phyloP scores from a whole-genome alignment of 108 stramenopile species.

The Cyclotella cryptica region DNA sequence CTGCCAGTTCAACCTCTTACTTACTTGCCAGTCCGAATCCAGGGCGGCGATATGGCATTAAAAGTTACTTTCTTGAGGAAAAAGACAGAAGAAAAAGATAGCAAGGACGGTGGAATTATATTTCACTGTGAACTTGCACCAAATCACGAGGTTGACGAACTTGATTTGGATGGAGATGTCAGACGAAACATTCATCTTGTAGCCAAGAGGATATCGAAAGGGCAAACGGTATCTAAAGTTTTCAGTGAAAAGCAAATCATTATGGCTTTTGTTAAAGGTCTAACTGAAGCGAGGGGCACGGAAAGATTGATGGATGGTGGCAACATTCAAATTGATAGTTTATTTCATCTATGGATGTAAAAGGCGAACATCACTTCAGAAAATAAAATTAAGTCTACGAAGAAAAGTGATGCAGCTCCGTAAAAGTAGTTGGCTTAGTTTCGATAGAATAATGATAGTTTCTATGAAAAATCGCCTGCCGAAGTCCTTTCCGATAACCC shows the following conservation, averaged over 20 bases:
- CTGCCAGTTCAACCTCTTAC: constrained; percentile 81
- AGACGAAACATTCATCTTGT: constrained; percentile 51
- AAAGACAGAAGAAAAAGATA: constrained; percentile 71
- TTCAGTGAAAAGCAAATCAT: constrained; percentile 79
- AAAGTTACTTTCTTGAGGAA: constrained; percentile 78
- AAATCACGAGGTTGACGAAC: constrained; percentile 30
- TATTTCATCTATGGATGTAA: constrained; percentile 81
- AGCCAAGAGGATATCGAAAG: constrained; percentile 66
- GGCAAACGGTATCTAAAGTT: constrained; percentile 73
- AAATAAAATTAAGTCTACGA: background rate
- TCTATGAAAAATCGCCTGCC: background rate
- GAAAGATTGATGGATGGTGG: constrained; percentile 27
- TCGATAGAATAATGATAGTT: background rate
- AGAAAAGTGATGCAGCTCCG: too few species aligned
- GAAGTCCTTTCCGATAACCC: background rate
- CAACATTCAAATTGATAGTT: constrained; percentile 41
- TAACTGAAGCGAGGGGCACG: constrained; percentile 44
- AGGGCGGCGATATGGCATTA: constrained; percentile 61
- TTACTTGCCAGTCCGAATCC: constrained; percentile 68
- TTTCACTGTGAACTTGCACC: constrained; percentile 51
- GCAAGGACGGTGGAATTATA: constrained; percentile 77
- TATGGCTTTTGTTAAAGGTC: constrained; percentile 59
- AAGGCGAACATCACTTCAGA: background rate
- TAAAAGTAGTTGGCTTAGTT: background rate
- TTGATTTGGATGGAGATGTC: constrained; percentile 21